These are phyloP conservation scores for Nicotiana noctiflora DNA, from an alignment of 257 asterid genomes.

Conservation along the genomic window DNA sequence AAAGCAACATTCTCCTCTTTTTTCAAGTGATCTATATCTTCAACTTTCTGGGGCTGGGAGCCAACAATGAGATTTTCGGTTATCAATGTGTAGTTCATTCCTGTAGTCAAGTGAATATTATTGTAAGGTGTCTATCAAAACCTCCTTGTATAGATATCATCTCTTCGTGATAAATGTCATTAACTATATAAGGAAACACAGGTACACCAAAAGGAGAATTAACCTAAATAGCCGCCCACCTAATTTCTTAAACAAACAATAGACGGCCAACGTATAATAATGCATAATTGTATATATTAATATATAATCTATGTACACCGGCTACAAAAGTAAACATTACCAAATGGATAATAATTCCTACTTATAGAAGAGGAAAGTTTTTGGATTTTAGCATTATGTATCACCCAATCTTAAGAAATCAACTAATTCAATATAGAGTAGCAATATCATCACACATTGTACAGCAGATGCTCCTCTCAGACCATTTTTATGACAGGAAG, in stretches of 20 bases:
- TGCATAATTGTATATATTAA: no score
- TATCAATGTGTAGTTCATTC: conserved; percentile 88
- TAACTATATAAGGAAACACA: no score
- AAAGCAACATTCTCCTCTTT: conserved; percentile 61
- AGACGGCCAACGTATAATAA: no score
- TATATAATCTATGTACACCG: no score
- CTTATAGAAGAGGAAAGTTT: neutral
- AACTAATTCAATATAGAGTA: neutral
- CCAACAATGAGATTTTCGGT: conserved; percentile 79
- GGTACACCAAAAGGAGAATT: no score
- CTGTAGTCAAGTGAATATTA: conserved; percentile 33
- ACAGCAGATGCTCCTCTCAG: neutral
- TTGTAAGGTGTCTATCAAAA: conserved; percentile 10
- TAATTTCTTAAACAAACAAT: no score
- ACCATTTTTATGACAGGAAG: neutral
- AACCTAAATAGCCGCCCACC: no score
- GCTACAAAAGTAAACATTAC: no score
- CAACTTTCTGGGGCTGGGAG: conserved; percentile 87
- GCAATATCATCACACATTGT: neutral
- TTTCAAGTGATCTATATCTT: conserved; percentile 77
- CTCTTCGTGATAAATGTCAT: neutral
- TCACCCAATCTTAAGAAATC: neutral
- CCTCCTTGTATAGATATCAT: neutral
- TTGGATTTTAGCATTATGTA: neutral
- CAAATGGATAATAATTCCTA: neutral